A percentile compares a stretch with the other conserved stretches of the same genome.
phyloP scores from a whole-genome alignment of 345 rosid species.

The Cochlearia excelsa region DNA sequence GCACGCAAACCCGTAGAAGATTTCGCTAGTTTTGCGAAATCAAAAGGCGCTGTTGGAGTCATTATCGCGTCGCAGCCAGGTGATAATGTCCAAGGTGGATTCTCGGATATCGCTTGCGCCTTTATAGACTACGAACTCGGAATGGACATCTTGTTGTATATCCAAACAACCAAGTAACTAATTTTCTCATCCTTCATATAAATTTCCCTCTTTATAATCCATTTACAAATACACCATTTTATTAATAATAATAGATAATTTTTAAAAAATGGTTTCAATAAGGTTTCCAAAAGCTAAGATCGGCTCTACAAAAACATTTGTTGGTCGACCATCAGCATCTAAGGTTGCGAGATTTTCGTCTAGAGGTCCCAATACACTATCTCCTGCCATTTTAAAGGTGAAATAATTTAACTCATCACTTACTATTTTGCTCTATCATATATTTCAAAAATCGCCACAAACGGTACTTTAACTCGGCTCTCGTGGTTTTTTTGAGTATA shows the following conservation, averaged over 20 bases:
- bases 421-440: neutral
- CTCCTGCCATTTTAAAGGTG: constrained; percentile 71
- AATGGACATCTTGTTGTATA: constrained; percentile 52
- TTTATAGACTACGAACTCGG: constrained; percentile 64
- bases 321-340: constrained; percentile 54
- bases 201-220: neutral
- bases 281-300: constrained; percentile 65
- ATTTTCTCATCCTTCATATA: neutral
- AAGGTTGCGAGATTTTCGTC: constrained; percentile 61
- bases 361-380: constrained; percentile 62
- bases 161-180: constrained; percentile 44
- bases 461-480: neutral
- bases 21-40: constrained; percentile 23
- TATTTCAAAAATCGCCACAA: too few relatives aligned
- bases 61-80: constrained; percentile 48
- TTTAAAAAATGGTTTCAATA: neutral
- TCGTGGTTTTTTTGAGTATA: constrained; percentile 6
- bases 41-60: constrained; percentile 48
- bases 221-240: neutral
- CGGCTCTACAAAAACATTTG: constrained; percentile 43
- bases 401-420: neutral
- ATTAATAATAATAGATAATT: too few relatives aligned
- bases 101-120: constrained; percentile 40
- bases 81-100: constrained; percentile 36
- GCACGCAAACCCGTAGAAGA: constrained; percentile 8